These are phyloP conservation scores for Eucalyptus lansdowneana DNA, from an alignment of 345 rosid species.

Conservation along the genomic window DNA sequence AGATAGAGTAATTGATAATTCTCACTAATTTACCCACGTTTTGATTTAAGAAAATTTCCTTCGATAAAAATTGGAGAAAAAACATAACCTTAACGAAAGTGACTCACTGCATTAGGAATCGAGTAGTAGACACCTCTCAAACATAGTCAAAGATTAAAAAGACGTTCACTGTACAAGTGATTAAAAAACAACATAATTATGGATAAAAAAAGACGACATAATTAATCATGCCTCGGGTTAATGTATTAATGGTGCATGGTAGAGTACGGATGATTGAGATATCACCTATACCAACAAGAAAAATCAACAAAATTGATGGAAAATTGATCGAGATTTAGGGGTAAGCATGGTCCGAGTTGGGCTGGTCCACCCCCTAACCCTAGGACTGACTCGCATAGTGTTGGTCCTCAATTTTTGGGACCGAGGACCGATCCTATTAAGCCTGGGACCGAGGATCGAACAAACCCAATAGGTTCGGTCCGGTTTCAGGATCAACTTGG, in stretches of 20 bases:
- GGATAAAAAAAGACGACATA: background rate
- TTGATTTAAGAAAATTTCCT: background rate
- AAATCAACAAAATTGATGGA: background rate
- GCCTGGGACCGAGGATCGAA: too few relatives aligned
- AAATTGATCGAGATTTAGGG: background rate
- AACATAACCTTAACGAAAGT: background rate
- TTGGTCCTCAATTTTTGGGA: too few relatives aligned
- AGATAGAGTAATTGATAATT: background rate
- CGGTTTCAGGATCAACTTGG: accelerated
- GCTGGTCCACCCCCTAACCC: accelerated
- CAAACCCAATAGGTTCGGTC: accelerated
- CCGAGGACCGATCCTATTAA: too few relatives aligned
- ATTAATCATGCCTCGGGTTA: background rate
- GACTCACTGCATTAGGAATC: background rate
- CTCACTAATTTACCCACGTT: background rate
- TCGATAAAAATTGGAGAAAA: background rate
- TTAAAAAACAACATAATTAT: background rate
- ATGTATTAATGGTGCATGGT: background rate
- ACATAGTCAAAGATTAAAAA: background rate
- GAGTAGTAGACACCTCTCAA: background rate
- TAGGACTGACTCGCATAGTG: too few relatives aligned
- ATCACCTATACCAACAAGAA: background rate
- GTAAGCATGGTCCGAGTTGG: accelerated
- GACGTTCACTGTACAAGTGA: background rate
- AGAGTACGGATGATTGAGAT: background rate